A percentile compares a stretch with the other conserved stretches of the same genome.
phyloP scores from a whole-genome alignment of 2,329 filamentous ascomycete genomes.

The Samsoniella hepiali region DNA sequence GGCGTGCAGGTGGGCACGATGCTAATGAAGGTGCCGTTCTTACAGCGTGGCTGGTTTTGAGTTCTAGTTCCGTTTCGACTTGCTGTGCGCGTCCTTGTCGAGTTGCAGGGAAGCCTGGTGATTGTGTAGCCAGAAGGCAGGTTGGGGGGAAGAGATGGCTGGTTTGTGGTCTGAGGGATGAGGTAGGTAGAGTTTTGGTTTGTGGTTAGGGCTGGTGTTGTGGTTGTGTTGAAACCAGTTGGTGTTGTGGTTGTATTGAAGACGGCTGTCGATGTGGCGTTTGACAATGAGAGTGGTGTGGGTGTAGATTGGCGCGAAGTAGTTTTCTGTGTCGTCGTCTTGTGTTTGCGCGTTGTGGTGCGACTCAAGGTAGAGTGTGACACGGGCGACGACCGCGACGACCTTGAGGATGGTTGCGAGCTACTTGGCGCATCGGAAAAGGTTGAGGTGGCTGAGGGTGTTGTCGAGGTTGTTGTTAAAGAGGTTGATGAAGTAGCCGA shows the following conservation, averaged over 20 bases:
- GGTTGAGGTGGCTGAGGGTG: background rate
- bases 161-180: background rate
- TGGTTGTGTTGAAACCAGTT: background rate
- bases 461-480: background rate
- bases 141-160: background rate
- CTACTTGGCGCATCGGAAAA: background rate
- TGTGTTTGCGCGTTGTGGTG: background rate
- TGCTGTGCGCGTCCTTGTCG: background rate
- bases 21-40: slow-evolving; percentile 14
- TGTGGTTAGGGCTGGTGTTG: background rate
- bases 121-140: slow-evolving; percentile 16
- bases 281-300: background rate
- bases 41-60: background rate
- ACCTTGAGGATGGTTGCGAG: background rate
- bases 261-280: background rate
- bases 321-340: background rate
- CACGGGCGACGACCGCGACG: background rate
- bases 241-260: background rate
- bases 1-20: slow-evolving; percentile 33
- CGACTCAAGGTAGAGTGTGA: background rate
- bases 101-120: slow-evolving; percentile 12
- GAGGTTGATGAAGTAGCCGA: background rate
- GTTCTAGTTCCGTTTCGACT: background rate
- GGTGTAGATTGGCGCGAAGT: background rate
- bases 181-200: background rate